A percentile compares a stretch with the other conserved stretches of the same genome.
Conservation (phyloP, 345 rosid species). For the Nasturtium officinale region DNA sequence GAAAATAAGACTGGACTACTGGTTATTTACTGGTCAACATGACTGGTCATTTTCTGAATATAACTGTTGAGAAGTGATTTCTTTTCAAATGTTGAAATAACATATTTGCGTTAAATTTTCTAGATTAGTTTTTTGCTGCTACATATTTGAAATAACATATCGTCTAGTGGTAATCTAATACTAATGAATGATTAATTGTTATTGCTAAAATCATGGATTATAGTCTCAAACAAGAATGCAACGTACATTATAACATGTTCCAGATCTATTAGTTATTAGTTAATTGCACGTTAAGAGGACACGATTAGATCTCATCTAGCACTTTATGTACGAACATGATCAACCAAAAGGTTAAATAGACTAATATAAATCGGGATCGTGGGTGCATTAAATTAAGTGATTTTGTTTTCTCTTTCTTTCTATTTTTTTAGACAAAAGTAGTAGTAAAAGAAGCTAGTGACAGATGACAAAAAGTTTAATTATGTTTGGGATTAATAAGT, state of each 20-base stretch:
- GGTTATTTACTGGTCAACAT: slow-evolving; percentile 1
- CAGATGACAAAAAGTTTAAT: not conserved
- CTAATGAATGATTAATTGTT: slow-evolving; percentile 11
- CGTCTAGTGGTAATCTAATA: not conserved
- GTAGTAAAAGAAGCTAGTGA: not conserved
- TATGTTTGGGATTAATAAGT: not conserved
- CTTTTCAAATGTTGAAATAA: not conserved
- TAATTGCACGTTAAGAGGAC: slow-evolving; percentile 26
- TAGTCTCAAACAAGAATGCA: not conserved
- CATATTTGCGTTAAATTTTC: not conserved
- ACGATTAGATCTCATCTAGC: slow-evolving; percentile 26
- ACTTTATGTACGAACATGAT: not conserved
- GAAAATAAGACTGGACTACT: not conserved
- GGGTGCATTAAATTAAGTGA: slow-evolving; percentile 21
- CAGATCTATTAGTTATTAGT: slow-evolving; percentile 10
- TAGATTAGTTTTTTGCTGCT: too few relatives aligned
- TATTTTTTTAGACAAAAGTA: not conserved
- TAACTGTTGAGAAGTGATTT: not conserved
- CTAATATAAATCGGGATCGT: slow-evolving; percentile 15
- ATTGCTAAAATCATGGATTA: slow-evolving; percentile 24
- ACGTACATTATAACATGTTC: not conserved
- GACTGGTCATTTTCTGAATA: not conserved
- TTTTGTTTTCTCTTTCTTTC: not conserved
- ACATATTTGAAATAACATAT: not conserved
- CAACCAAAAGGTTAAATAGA: not conserved